A percentile compares a stretch with the other conserved stretches of the same genome.
Evolutionary conservation across 148 eudicot genomes (phyloP).

Genomic region (Amaranthus hypochondriacus): DNA sequence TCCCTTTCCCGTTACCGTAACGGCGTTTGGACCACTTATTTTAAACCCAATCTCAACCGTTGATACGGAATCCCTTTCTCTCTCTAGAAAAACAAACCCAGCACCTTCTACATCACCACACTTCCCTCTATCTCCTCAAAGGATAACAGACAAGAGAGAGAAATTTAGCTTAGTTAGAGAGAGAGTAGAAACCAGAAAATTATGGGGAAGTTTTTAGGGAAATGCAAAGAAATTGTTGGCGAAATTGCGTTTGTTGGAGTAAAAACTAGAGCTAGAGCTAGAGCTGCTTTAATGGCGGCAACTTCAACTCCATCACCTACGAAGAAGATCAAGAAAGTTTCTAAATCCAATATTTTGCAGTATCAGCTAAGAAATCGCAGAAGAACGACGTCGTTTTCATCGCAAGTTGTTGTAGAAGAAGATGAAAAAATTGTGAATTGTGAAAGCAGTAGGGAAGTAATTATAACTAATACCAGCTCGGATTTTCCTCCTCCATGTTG

Average conservation of each 20-base stretch:
- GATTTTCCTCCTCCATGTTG: conserved; percentile 30
- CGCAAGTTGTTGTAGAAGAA: neutral
- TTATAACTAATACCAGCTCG: neutral
- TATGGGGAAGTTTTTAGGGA: conserved; percentile 26
- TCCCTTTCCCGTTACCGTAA: conserved; percentile 23
- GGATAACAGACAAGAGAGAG: conserved; percentile 26
- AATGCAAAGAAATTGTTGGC: conserved; percentile 21
- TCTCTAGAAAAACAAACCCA: neutral
- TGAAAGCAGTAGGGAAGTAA: conserved; percentile 1
- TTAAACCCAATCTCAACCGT: conserved; percentile 36
- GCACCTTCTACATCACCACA: conserved; percentile 6
- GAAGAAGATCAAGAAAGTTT: conserved; percentile 28
- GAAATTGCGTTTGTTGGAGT: conserved; percentile 35
- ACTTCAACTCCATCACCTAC: neutral
- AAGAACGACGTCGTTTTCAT: conserved; percentile 6
- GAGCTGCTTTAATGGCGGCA: conserved; percentile 18
- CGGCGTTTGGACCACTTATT: conserved; percentile 39
- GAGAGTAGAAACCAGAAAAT: conserved; percentile 5
- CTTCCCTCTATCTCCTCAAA: conserved; percentile 24
- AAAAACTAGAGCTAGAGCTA: conserved; percentile 35
- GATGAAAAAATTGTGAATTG: conserved; percentile 16
- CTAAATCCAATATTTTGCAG: neutral
- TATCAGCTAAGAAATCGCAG: conserved; percentile 33
- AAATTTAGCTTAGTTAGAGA: neutral
- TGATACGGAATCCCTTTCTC: conserved; percentile 33